Evolutionary conservation across 306 rosid species (phyloP).

Genomic region (Dalbergia cochinchinensis): DNA sequence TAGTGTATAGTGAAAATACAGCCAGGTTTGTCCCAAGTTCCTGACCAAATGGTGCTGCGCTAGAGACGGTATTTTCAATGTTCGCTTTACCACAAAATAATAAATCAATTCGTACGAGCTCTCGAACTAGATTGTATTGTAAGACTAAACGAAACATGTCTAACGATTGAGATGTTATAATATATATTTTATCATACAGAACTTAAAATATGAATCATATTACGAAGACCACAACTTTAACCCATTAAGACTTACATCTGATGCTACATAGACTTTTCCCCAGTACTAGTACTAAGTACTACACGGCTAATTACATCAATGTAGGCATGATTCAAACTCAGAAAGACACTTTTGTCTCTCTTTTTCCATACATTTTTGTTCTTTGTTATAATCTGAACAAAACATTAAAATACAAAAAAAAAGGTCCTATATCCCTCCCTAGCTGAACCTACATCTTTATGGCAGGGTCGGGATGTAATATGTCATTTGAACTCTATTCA

Average conservation of each 20-base stretch:
- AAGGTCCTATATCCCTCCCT: slow-evolving; percentile 55
- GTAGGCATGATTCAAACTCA: slow-evolving; percentile 42
- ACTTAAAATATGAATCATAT: slow-evolving; percentile 35
- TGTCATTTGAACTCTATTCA: slow-evolving; percentile 13
- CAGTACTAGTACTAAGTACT: slow-evolving; percentile 40
- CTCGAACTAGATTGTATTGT: slow-evolving; percentile 1
- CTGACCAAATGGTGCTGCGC: background rate
- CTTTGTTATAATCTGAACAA: slow-evolving; percentile 42
- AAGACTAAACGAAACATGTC: background rate
- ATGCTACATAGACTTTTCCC: slow-evolving; percentile 45
- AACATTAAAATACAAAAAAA: slow-evolving; percentile 27
- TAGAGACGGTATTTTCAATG: slow-evolving; percentile 38
- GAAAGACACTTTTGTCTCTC: slow-evolving; percentile 63
- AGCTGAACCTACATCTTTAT: slow-evolving; percentile 32
- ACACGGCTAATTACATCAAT: slow-evolving; percentile 53
- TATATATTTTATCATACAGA: slow-evolving; percentile 31
- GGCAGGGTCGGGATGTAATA: slow-evolving; percentile 51
- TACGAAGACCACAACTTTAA: slow-evolving; percentile 27
- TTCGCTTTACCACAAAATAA: slow-evolving; percentile 39
- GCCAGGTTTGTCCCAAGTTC: background rate
- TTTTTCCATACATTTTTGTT: slow-evolving; percentile 47
- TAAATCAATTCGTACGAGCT: slow-evolving; percentile 27
- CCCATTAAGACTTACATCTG: slow-evolving; percentile 44
- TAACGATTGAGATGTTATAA: slow-evolving; percentile 16
- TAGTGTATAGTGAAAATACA: slow-evolving; percentile 23